These are phyloP conservation scores for Dryas octopetala DNA, from an alignment of 306 rosid species.

Conservation along the genomic window DNA sequence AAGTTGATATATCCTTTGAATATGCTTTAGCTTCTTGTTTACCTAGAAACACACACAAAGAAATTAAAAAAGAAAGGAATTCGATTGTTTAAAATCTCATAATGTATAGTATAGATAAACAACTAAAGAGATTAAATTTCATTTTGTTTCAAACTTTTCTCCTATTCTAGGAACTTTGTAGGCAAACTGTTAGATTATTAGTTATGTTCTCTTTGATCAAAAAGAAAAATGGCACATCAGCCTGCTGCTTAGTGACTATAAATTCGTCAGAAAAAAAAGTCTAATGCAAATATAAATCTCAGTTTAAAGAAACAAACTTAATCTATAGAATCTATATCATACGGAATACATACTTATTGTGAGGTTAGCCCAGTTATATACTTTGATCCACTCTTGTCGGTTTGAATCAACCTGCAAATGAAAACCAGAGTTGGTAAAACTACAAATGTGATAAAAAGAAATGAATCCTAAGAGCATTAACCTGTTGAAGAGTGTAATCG, in stretches of 20 bases:
- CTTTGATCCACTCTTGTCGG: conserved; percentile 67
- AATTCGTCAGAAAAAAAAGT: neutral
- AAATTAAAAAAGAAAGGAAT: neutral
- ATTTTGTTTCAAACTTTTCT: neutral
- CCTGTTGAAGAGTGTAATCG: conserved; percentile 79
- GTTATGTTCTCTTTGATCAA: neutral
- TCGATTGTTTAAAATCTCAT: neutral
- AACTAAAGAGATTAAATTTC: neutral
- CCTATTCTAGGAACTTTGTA: neutral
- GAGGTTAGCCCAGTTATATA: conserved; percentile 74
- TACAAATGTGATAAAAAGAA: neutral
- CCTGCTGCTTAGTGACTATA: neutral
- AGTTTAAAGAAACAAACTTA: neutral
- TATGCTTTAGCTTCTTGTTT: conserved; percentile 88
- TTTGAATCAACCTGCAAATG: conserved; percentile 51
- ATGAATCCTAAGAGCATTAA: conserved; percentile 21
- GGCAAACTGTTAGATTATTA: neutral
- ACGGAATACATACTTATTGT: conserved; percentile 46
- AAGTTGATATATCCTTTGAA: conserved; percentile 81
- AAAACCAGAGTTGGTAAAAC: conserved; percentile 6
- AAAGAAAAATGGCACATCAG: neutral
- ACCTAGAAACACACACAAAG: conserved; percentile 36
- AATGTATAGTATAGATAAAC: neutral
- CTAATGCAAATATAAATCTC: neutral
- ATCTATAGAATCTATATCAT: conserved; percentile 7